Evolutionary conservation across 164 flowering plant species (phyloP).

Genomic region (Sedum album): DNA sequence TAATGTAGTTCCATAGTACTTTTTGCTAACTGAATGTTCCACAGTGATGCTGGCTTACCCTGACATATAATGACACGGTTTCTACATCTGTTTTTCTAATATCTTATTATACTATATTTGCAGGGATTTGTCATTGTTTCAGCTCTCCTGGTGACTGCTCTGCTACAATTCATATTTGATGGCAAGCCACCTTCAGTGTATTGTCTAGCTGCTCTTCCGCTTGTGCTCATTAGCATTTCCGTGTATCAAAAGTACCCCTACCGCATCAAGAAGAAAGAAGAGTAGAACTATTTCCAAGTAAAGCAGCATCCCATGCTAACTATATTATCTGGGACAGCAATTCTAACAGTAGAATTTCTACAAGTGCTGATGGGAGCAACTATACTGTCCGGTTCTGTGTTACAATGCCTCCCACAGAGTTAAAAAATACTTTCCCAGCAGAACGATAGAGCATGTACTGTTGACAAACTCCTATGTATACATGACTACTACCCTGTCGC

Average conservation of each 20-base stretch:
- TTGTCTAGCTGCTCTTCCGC: constrained; percentile 74
- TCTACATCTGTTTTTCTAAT: background rate
- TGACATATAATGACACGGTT: background rate
- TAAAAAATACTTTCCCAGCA: no score
- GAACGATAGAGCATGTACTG: background rate
- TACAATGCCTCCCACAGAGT: no score
- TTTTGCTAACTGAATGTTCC: no score
- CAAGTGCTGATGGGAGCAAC: background rate
- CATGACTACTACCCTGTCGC: background rate
- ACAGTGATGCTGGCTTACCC: no score
- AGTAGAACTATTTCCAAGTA: background rate
- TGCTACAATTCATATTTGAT: constrained; percentile 84
- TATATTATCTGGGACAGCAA: background rate
- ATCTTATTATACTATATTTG: constrained; percentile 14
- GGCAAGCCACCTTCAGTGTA: constrained; percentile 85
- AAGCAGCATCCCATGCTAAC: background rate
- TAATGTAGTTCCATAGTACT: background rate
- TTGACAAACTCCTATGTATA: background rate
- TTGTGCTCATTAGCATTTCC: constrained; percentile 76
- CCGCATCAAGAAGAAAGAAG: constrained; percentile 64
- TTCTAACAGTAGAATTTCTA: background rate
- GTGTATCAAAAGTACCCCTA: constrained; percentile 90
- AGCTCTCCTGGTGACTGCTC: constrained; percentile 86
- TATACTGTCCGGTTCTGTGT: no score
- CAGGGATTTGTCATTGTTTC: constrained; percentile 99